phyloP scores from a whole-genome alignment of 176 grass and related monocot genomes.

The Musa schizocarpa region DNA sequence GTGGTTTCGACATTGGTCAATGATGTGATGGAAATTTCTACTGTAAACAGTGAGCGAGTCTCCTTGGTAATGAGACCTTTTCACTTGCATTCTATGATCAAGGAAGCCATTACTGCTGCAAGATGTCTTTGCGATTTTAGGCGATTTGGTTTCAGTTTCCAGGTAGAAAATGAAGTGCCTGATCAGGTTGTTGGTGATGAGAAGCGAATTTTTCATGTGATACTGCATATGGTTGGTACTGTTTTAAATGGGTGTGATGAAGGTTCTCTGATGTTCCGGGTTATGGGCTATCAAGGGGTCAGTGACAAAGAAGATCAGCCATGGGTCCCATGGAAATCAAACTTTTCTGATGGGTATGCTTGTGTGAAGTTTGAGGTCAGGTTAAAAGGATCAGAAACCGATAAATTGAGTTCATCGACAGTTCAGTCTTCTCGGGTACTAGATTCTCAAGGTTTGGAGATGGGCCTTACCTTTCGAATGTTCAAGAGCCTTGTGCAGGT shows the following conservation, averaged over 20 bases:
- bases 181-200: conserved; percentile 73
- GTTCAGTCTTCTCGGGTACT: conserved; percentile 20
- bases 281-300: conserved; percentile 38
- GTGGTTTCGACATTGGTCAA: conserved; percentile 79
- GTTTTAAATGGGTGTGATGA: conserved; percentile 45
- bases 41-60: conserved; percentile 43
- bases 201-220: conserved; percentile 89
- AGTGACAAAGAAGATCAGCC: conserved; percentile 58
- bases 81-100: conserved; percentile 57
- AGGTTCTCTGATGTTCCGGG: conserved; percentile 51
- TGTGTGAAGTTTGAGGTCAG: conserved; percentile 81
- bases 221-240: conserved; percentile 89
- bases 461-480: conserved; percentile 84
- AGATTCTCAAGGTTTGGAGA: conserved; percentile 39
- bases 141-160: conserved; percentile 57
- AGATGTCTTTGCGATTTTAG: conserved; percentile 70
- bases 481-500: conserved; percentile 71
- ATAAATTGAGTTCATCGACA: conserved; percentile 24
- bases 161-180: conserved; percentile 55
- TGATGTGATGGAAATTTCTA: conserved; percentile 77
- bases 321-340: conserved; percentile 67
- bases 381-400: conserved; percentile 31
- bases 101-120: conserved; percentile 66
- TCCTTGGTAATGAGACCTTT: conserved; percentile 75
- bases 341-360: conserved; percentile 51